Evolutionary conservation across 176 grass and related monocot species (phyloP), one percentile per base, ranked within the genome.

Genomic region (Avena eriantha): DNA sequence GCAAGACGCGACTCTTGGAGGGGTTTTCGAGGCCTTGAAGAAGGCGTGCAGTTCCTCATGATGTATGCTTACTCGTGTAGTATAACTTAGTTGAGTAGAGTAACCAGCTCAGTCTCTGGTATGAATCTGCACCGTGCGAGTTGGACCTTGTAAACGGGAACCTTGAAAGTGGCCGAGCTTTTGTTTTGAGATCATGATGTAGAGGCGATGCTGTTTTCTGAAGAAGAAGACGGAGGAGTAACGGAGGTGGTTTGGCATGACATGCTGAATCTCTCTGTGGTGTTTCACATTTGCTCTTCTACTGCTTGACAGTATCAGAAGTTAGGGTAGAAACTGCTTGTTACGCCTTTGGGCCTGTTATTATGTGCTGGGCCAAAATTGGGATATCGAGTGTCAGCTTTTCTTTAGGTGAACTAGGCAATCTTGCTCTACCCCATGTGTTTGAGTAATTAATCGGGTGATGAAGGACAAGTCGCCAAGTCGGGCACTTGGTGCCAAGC

Each of bases 11-110:
- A 94, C 88, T 56, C 92, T 98, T 26, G 64, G 84, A 69, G 82
- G 53, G 55, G 93, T 98, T 49, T 91, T 91, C 46, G 84, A 98
- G 79, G 92, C 96, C 83, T 31, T 98, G 34, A 94, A 82, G 77
- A 96, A 94, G 69, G 92, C 82, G 2, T 96, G 92, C 19, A 80
- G n/a, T 77, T 86, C 78, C 87, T 63, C 21, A 7, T 96, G 85
- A 85, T 83, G 69, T 45, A 70, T 51, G 81, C 7, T 84, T 50
- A 34, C 17, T 48, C 2, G 5, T 45, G n/a, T n/a, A n/a, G 61
- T 54, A 78, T 85, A 17, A 69, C 4, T n/a, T 80, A 45, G 16
- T 48, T 63, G 23, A 53, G 56, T 46, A 79, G 34, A 51, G 34
- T 79, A 48, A 48, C 24, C 64, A 43, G 43, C 3, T 47, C 19